Evolutionary conservation across 805 yeast species (phyloP).

Genomic region (Yarrowia porcina): DNA sequence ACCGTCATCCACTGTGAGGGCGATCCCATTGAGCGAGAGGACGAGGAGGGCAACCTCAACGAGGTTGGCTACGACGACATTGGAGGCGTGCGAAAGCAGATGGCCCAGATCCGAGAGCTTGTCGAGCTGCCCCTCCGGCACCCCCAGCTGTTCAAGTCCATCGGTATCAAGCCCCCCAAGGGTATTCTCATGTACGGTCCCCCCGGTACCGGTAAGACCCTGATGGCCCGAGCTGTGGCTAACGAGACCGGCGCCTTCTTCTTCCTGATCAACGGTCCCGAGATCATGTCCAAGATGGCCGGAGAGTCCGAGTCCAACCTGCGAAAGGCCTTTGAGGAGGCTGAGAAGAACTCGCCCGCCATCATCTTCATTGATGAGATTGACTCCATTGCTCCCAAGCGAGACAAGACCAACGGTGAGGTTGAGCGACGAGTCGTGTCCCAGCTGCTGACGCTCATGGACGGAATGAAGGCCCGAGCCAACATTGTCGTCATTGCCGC

Average conservation of each 20-base stretch:
- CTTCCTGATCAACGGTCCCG: constrained; percentile 97
- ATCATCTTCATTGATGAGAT: constrained; percentile 98
- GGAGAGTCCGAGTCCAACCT: constrained; percentile 97
- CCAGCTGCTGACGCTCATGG: constrained; percentile 95
- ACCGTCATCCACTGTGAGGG: constrained; percentile 98
- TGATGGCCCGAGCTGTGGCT: constrained; percentile 99
- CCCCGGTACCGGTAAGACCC: constrained; percentile 99
- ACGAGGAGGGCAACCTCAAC: constrained; percentile 91
- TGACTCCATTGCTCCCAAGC: constrained; percentile 98
- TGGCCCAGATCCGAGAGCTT: constrained; percentile 98
- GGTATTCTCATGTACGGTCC: constrained; percentile 95
- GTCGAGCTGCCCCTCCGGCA: constrained; percentile 98
- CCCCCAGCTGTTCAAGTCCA: constrained; percentile 95
- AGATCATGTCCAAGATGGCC: constrained; percentile 99
- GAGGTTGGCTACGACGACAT: constrained; percentile 99
- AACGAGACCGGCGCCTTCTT: constrained; percentile 99
- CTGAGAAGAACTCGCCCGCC: constrained; percentile 97
- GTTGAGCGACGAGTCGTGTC: constrained; percentile 99
- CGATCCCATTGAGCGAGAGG: constrained; percentile 97
- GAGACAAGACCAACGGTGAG: constrained; percentile 99
- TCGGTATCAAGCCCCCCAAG: constrained; percentile 98
- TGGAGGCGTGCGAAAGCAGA: constrained; percentile 98
- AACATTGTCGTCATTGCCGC: constrained; percentile 98
- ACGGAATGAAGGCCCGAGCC: constrained; percentile 99
- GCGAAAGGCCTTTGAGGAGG: constrained; percentile 98